These are phyloP conservation scores for Coniophora puteana DNA, from an alignment of 1,284 basidiomycete species.

Conservation along the genomic window DNA sequence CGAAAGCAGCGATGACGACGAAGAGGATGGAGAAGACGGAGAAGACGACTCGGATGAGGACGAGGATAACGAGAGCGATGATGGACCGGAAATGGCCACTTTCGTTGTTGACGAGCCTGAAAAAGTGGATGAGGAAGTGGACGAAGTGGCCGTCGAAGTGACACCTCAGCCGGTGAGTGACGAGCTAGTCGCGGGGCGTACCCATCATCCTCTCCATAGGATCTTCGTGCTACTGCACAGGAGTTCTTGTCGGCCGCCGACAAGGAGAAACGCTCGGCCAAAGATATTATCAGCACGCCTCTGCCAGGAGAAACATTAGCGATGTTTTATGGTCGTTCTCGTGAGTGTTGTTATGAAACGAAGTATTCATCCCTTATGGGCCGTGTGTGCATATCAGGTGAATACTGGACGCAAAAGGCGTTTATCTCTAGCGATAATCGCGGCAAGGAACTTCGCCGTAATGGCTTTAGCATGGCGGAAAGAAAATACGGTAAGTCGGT, in stretches of 20 bases:
- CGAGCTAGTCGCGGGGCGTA: too few relatives aligned
- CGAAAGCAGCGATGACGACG: slow-evolving; percentile 57
- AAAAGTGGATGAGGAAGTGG: slow-evolving; percentile 12
- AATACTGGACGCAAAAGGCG: slow-evolving; percentile 82
- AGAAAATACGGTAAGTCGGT: slow-evolving; percentile 54
- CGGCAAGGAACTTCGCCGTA: slow-evolving; percentile 78
- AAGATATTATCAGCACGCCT: slow-evolving; percentile 81
- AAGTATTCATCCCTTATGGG: background rate
- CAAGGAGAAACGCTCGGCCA: slow-evolving; percentile 64
- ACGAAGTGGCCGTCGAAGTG: too few relatives aligned
- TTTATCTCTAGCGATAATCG: slow-evolving; percentile 57
- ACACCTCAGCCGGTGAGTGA: too few relatives aligned
- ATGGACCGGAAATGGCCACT: too few relatives aligned
- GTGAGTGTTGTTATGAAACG: slow-evolving; percentile 34
- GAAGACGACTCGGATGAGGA: slow-evolving; percentile 44
- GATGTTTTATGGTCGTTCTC: slow-evolving; percentile 80
- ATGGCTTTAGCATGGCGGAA: slow-evolving; percentile 75
- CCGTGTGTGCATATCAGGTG: slow-evolving; percentile 38
- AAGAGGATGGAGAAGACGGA: slow-evolving; percentile 47
- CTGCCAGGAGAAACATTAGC: slow-evolving; percentile 87
- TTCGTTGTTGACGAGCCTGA: slow-evolving; percentile 16
- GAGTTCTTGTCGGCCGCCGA: slow-evolving; percentile 70
- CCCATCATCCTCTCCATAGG: too few relatives aligned
- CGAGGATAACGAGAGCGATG: slow-evolving; percentile 31
- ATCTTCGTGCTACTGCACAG: slow-evolving; percentile 59